A percentile compares a stretch with the other conserved stretches of the same genome.
phyloP scores from a whole-genome alignment of 2,329 filamentous ascomycete genomes.

The Eurotiales sp. region DNA sequence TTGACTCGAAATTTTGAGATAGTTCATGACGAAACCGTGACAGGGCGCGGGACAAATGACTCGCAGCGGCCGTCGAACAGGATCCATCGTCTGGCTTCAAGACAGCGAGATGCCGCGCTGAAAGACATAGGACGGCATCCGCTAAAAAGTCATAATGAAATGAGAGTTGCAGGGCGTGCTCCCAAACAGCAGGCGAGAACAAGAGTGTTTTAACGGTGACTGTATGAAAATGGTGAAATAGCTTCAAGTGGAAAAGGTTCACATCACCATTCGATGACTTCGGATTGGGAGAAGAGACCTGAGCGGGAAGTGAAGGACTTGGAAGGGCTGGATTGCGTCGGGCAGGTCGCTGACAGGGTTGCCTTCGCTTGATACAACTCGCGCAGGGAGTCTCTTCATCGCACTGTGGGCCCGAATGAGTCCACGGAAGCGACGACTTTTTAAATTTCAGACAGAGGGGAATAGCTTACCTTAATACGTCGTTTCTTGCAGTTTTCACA shows the following conservation, averaged over 20 bases:
- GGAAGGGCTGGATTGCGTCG: not conserved
- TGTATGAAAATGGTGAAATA: constrained; percentile 11
- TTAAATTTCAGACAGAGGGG: not conserved
- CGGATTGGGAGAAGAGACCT: not conserved
- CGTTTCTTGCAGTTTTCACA: constrained; percentile 11
- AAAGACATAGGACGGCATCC: constrained; percentile 6
- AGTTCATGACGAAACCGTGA: constrained; percentile 8
- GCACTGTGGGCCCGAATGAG: constrained; percentile 6
- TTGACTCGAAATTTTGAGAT: constrained; percentile 3
- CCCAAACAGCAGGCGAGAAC: constrained; percentile 4
- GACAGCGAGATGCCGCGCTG: constrained; percentile 9
- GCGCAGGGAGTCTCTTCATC: constrained; percentile 4
- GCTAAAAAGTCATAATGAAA: constrained; percentile 11
- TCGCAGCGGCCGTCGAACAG: constrained; percentile 1
- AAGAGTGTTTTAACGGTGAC: constrained; percentile 7
- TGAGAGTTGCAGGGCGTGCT: constrained; percentile 6
- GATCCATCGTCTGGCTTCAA: not conserved
- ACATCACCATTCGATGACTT: not conserved
- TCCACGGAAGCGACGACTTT: not conserved
- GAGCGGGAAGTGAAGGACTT: not conserved
- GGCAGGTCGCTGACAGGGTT: not conserved
- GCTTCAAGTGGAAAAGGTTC: not conserved
- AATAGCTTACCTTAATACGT: constrained; percentile 4
- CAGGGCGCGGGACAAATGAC: constrained; percentile 4
- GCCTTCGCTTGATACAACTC: constrained; percentile 6